Conservation (phyloP, 139 green algal species). For the Closterium sp. region DNA sequence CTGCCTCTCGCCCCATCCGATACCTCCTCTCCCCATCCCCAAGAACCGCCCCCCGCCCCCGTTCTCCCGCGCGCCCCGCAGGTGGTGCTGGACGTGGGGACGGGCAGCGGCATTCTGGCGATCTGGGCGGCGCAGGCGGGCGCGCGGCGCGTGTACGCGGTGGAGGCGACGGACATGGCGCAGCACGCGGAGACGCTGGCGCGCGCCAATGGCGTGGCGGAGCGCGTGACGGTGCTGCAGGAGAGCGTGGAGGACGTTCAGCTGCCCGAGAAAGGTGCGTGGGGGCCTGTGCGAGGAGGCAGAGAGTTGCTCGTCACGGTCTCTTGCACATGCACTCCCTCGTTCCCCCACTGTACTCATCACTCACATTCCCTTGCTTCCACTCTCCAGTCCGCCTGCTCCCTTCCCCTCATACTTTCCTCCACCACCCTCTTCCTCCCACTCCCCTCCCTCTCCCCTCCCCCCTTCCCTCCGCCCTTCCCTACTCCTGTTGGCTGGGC, state of each 20-base stretch:
- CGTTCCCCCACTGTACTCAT: too few species aligned
- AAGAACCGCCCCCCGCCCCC: not conserved
- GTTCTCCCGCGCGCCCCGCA: slow-evolving; percentile 9
- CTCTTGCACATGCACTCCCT: too few species aligned
- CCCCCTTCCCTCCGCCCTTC: not conserved
- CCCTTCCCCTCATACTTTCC: not conserved
- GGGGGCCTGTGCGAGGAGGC: not conserved
- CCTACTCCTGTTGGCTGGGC: too few species aligned
- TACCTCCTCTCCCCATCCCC: not conserved
- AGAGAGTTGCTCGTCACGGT: too few species aligned
- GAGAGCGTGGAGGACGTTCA: slow-evolving; percentile 87
- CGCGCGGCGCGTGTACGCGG: slow-evolving; percentile 83
- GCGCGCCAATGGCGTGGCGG: slow-evolving; percentile 69
- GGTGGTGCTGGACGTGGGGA: slow-evolving; percentile 95
- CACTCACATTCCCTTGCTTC: too few species aligned
- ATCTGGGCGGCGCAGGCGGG: slow-evolving; percentile 83
- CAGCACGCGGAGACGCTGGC: slow-evolving; percentile 76
- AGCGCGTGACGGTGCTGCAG: slow-evolving; percentile 91
- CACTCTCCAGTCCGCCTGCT: too few species aligned
- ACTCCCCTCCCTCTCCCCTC: not conserved
- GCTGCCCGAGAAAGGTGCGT: slow-evolving; percentile 92
- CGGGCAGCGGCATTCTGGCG: slow-evolving; percentile 91
- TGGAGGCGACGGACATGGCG: slow-evolving; percentile 95
- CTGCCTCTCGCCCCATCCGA: not conserved
- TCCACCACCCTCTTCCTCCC: too few species aligned